Base-by-base conservation (phyloP, 768 basidiomycete genomes). In the Suillus decipiens region DNA sequence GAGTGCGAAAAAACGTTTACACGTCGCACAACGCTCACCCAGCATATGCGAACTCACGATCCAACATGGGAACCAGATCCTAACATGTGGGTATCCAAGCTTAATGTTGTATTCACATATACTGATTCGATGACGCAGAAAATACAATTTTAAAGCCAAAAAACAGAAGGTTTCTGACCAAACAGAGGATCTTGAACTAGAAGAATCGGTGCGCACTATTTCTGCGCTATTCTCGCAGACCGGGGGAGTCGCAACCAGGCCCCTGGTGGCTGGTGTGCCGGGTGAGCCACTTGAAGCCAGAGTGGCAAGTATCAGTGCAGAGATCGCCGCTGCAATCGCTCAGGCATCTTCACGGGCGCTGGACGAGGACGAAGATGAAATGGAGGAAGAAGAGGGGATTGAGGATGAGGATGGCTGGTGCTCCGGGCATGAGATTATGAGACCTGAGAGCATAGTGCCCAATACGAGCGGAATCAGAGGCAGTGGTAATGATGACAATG, bases 1-100 rank as follows among this genome's bases (percentile, higher is more conserved):
- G 83, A 86, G 63, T 92, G 91, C 75, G 89, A 90, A 69, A 94
- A 94, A 81, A 92, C 91, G 1, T 95, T 95, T 75, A 93, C 92
- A 24, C 85, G 93, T 61, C 83, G 92, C 63, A 92, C 92, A 61
- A 93, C 92, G 28, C 76, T 95, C 61, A 93, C 89, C 6, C 85
- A 89, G 37, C 93, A 95, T 75, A 93, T 95, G 92, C 85, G 88
- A 63, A 91, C 89, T 33, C 92, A 95, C 73, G 90, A 93, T 75
- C 90, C 92, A 51, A 80, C 80, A 66, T 94, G 91, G 90, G 89
- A 89, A 67, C 89, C 92, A 47, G 90, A 93, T 78, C 90, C 91
- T 37, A 88, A 87, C 68, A 81, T 91, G 92, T 93, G 74, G 67
- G 89, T 81, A 50, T 64, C 42, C 41, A 50, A 19, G 47, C 55